Percentiles rank a stretch among this genome's conserved stretches.
Evolutionary conservation across 805 yeast genomes (phyloP).

Genomic region (Metschnikowia bowlesiae): DNA sequence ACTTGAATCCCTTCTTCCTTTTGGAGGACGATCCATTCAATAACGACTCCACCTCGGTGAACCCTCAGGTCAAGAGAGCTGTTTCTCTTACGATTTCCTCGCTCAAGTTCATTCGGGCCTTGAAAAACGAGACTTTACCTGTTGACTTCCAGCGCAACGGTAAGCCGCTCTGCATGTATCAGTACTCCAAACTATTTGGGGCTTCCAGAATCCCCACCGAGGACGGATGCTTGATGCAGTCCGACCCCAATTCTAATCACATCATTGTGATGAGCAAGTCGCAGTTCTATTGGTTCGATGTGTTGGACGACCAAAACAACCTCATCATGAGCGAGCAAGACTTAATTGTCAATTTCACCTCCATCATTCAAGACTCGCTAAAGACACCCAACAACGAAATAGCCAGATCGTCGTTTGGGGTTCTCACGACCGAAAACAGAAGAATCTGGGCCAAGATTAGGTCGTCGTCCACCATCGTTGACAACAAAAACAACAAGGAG

Average conservation of each 20-base stretch:
- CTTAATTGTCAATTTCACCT: conserved; percentile 66
- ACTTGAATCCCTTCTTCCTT: conserved; percentile 84
- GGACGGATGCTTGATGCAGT: conserved; percentile 80
- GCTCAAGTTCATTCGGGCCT: conserved; percentile 72
- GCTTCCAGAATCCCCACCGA: conserved; percentile 79
- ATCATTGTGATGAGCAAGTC: conserved; percentile 78
- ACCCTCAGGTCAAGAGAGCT: conserved; percentile 72
- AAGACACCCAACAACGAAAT: conserved; percentile 50
- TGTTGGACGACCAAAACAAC: conserved; percentile 67
- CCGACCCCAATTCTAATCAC: conserved; percentile 71
- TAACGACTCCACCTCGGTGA: conserved; percentile 41
- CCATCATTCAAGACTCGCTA: conserved; percentile 71
- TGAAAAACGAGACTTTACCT: conserved; percentile 68
- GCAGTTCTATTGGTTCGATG: conserved; percentile 95
- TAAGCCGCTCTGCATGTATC: conserved; percentile 81
- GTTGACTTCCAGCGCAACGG: conserved; percentile 65
- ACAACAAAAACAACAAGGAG: conserved; percentile 56
- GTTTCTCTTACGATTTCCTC: conserved; percentile 74
- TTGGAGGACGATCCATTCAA: conserved; percentile 90
- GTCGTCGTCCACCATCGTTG: conserved; percentile 36
- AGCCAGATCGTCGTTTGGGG: conserved; percentile 80
- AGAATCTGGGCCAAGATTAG: conserved; percentile 81
- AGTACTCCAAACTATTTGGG: conserved; percentile 81
- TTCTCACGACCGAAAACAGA: conserved; percentile 85
- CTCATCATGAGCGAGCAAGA: conserved; percentile 72